A percentile compares a stretch with the other conserved stretches of the same genome.
Conservation (phyloP, 2,329 filamentous ascomycete genomes). For the Taxawa tesnikishii region DNA sequence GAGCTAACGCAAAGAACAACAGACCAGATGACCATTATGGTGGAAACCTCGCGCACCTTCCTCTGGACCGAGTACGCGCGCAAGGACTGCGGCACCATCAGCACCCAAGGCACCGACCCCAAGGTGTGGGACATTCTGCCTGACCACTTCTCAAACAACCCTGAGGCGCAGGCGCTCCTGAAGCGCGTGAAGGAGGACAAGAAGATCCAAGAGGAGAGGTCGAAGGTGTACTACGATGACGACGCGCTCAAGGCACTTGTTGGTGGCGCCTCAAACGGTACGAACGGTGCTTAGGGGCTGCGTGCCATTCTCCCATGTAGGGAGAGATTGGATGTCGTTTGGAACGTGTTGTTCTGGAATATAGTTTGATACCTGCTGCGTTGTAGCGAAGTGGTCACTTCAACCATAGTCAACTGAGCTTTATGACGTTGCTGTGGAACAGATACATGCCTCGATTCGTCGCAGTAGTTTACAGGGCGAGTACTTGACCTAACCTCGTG, state of each 20-base stretch:
- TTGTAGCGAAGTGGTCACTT: too few species aligned
- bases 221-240: constrained; percentile 10
- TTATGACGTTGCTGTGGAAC: too few species aligned
- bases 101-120: constrained; percentile 22
- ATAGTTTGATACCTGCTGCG: too few species aligned
- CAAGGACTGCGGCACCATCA: constrained; percentile 21
- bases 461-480: too few species aligned
- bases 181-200: constrained; percentile 11
- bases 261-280: not conserved
- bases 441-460: too few species aligned
- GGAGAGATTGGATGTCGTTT: not conserved
- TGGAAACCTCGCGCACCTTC: constrained; percentile 25
- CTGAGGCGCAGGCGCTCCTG: constrained; percentile 21
- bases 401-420: too few species aligned
- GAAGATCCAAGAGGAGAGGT: constrained; percentile 9
- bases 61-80: constrained; percentile 26
- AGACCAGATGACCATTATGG: constrained; percentile 27
- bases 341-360: too few species aligned
- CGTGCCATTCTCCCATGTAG: not conserved
- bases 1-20: too few species aligned
- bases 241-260: constrained; percentile 6
- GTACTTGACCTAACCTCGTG: too few species aligned
- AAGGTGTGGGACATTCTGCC: constrained; percentile 25
- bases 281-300: not conserved
- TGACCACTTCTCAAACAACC: constrained; percentile 23